Conservation (phyloP, 495 filamentous ascomycete species). For the Xanthoparmelia taractica region DNA sequence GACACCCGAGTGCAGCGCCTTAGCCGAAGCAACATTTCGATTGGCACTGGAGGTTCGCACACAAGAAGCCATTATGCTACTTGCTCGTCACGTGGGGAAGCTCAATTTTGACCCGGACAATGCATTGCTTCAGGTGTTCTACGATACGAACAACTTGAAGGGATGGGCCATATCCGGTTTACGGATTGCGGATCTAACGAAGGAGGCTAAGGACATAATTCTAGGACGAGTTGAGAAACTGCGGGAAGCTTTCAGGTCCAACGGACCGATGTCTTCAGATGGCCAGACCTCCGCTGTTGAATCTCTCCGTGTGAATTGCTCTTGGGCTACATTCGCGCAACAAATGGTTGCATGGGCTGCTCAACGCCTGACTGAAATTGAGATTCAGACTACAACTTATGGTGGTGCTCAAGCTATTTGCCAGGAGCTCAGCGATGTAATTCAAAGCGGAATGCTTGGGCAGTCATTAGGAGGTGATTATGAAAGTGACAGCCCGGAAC, state of each 20-base stretch:
- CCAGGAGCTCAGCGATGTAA: conserved; percentile 18
- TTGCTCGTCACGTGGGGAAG: conserved; percentile 21
- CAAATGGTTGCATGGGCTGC: conserved; percentile 24
- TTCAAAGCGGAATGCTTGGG: conserved; percentile 4
- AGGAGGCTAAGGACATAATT: neutral
- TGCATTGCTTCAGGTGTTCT: conserved; percentile 28
- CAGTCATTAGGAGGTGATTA: conserved; percentile 2
- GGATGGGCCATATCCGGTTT: conserved; percentile 22
- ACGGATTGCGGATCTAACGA: conserved; percentile 14
- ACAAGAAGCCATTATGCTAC: conserved; percentile 30
- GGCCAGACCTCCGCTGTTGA: conserved; percentile 31
- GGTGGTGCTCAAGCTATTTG: conserved; percentile 27
- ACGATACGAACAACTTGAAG: conserved; percentile 16
- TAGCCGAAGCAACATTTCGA: conserved; percentile 31
- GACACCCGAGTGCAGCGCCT: conserved; percentile 25
- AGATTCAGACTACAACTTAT: conserved; percentile 19
- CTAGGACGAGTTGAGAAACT: conserved; percentile 27
- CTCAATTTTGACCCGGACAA: conserved; percentile 30
- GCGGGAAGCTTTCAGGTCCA: conserved; percentile 19
- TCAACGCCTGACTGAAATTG: conserved; percentile 27
- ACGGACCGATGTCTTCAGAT: conserved; percentile 9
- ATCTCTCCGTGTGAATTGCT: conserved; percentile 26
- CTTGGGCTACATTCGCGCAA: conserved; percentile 29
- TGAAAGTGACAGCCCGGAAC: neutral
- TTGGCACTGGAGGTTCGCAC: conserved; percentile 38